Base-by-base conservation (phyloP, 768 basidiomycete species). In the Amanita exitialis region DNA sequence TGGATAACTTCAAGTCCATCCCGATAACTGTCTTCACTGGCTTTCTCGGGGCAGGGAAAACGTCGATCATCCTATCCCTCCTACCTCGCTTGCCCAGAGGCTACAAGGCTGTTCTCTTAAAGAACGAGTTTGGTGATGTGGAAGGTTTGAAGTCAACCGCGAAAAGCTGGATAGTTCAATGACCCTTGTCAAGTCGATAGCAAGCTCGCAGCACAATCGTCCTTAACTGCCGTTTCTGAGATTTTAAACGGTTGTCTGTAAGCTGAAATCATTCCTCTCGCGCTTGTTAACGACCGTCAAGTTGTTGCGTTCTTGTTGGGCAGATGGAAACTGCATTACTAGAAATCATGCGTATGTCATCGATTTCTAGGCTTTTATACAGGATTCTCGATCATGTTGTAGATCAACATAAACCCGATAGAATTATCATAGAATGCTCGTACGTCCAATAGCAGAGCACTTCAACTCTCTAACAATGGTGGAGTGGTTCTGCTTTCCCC, bases 181-280 rank as follows among this genome's bases (percentile, higher is more conserved):
- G 23, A 48, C 36, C 36, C 13, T 15, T 42, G 30, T 21, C 25
- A 38, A 88, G 93, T 97, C 44, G 93, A 97, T 62, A 93, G 90
- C 57, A 82, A 94, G 57, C 78, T 97, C 13, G 92, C 91, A 12
- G 76, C 82, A 53, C 84, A 93, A 60, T 90, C 86, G 1, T 84
- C 81, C 46, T 68, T 97, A 38, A 69, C 89, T 15, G 91, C 88
- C 1, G 92, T 97, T 51, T 90, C 83, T 59, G 93, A 97, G 66
- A 96, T 97, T 47, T 66, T 93, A 56, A 96, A 95, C 65, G 93
- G 92, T n/a, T 96, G 92, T 76, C 81, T 95, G 92, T 93, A 58
- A 66, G 82, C 37, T 12, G 16, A 12, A 36, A 18, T 36, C 21
- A 9, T 41, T 20, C 12, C 16, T 20, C 27, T 15, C 27, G 20